Evolutionary conservation across 2,329 filamentous ascomycete species (phyloP).

Genomic region (Colletotrichum sp.): DNA sequence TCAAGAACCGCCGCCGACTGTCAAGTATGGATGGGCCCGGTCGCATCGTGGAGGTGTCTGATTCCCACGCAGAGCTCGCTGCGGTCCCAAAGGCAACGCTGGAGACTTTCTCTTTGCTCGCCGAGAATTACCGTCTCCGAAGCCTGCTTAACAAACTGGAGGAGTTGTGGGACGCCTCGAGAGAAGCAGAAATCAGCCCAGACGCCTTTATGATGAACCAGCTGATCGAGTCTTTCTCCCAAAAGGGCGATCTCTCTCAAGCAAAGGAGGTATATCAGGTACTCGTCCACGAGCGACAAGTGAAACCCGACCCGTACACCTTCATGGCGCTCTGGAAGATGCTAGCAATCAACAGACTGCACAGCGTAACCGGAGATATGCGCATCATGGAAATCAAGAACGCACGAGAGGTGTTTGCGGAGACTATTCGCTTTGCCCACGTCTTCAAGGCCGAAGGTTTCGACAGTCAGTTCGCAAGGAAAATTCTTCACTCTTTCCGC

Average conservation of each 20-base stretch:
- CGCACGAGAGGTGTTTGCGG: slow-evolving; percentile 49
- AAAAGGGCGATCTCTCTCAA: slow-evolving; percentile 58
- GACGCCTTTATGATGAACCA: slow-evolving; percentile 83
- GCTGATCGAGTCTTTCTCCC: slow-evolving; percentile 70
- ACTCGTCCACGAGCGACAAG: slow-evolving; percentile 52
- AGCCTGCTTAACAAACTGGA: slow-evolving; percentile 62
- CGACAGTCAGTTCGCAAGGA: slow-evolving; percentile 52
- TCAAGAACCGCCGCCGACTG: slow-evolving; percentile 51
- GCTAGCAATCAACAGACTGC: slow-evolving; percentile 54
- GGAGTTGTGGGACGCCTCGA: slow-evolving; percentile 66
- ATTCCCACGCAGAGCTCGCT: slow-evolving; percentile 2
- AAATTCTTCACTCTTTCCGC: slow-evolving; percentile 56
- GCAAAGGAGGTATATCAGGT: slow-evolving; percentile 61
- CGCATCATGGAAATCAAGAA: slow-evolving; percentile 32
- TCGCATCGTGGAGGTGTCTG: slow-evolving; percentile 25
- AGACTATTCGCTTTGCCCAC: slow-evolving; percentile 53
- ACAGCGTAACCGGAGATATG: slow-evolving; percentile 34
- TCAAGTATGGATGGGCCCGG: slow-evolving; percentile 27
- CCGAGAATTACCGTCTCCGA: slow-evolving; percentile 73
- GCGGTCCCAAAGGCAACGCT: slow-evolving; percentile 65
- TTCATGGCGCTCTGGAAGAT: slow-evolving; percentile 72
- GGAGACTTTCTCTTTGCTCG: slow-evolving; percentile 79
- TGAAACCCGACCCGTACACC: slow-evolving; percentile 70
- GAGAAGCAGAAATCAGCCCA: slow-evolving; percentile 66
- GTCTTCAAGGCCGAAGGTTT: slow-evolving; percentile 49